Evolutionary conservation across 495 filamentous ascomycete species (phyloP), one percentile per base, ranked within the genome.

Genomic region (Penicillium cosmopolitanum): DNA sequence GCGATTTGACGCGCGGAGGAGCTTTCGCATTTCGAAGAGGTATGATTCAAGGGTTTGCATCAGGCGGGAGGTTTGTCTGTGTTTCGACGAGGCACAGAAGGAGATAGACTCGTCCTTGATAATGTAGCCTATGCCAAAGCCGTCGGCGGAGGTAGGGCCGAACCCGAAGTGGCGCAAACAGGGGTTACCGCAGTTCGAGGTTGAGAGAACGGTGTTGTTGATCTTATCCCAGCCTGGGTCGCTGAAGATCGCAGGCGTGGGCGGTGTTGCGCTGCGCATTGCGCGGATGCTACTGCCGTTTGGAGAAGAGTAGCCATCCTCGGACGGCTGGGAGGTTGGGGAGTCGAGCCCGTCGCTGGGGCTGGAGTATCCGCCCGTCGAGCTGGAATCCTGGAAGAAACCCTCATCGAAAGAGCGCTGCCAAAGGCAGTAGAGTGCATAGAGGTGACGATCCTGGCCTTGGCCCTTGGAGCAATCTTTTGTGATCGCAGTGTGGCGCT

Each of bases 161-260:
- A 98, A 98, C 11, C 95, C 95, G 66, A 98, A 98, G 50, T 97
- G 92, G 1, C 95, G 88, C 13, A 98, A 84, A n/a, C 90, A 93
- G 2, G 95, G 95, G 75, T 98, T 98, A 55, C 95, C 95, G 75
- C 95, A 98, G 77, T 98, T 98, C n/a, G 93, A 97, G 2, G 95
- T 97, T 34, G 90, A 95, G 18, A 98, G 78, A 65, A 98, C 91
- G 15, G 95, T 97, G 62, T 85, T 96, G 80, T 97, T 97, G 58
- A 97, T 83, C 63, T 89, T 92, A 74, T 97, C 94, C 92, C 93
- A 98, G 44, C 92, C 95, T 0, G 83, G 54, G 66, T 98, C 95
- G 48, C 86, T 87, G 75, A 98, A 98, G 64, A 97, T 82, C 43
- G 87, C 77, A 1, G 93, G 93, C 34, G 93, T 87, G 64, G 78